phyloP scores from a whole-genome alignment of 441 rosid genomes.

The Erodium trifolium region DNA sequence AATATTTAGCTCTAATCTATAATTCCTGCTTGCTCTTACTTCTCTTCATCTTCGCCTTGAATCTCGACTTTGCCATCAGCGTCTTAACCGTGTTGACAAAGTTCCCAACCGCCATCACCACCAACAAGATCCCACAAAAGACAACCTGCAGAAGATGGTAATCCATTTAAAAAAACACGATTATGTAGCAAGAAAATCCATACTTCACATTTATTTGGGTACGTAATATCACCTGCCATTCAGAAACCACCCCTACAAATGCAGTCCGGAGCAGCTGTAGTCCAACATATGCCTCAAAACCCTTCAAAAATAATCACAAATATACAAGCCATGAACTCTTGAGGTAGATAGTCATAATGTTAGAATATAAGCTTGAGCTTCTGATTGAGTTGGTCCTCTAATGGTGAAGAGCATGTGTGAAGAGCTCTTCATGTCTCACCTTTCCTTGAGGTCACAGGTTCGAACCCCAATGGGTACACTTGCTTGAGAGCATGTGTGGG shows the following conservation, averaged over 20 bases:
- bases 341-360: no score
- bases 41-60: conserved; percentile 91
- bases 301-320: conserved; percentile 30
- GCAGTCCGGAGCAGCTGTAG: conserved; percentile 73
- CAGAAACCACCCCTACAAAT: conserved; percentile 58
- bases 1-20: conserved; percentile 25
- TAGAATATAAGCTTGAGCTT: no score
- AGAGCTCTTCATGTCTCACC: no score
- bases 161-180: not conserved
- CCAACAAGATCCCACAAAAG: conserved; percentile 69
- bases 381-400: no score
- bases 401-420: no score
- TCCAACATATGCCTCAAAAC: conserved; percentile 91
- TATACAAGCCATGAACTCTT: no score
- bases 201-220: no score
- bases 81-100: conserved; percentile 80
- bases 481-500: no score
- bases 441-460: no score
- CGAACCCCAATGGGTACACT: no score
- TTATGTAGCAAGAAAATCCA: no score
- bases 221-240: conserved; percentile 66
- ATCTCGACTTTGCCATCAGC: conserved; percentile 77
- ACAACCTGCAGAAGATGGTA: conserved; percentile 44
- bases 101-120: conserved; percentile 89
- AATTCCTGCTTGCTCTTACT: conserved; percentile 66